Evolutionary conservation across 2,329 filamentous ascomycete species (phyloP).

Genomic region (Clonostachys rosea): DNA sequence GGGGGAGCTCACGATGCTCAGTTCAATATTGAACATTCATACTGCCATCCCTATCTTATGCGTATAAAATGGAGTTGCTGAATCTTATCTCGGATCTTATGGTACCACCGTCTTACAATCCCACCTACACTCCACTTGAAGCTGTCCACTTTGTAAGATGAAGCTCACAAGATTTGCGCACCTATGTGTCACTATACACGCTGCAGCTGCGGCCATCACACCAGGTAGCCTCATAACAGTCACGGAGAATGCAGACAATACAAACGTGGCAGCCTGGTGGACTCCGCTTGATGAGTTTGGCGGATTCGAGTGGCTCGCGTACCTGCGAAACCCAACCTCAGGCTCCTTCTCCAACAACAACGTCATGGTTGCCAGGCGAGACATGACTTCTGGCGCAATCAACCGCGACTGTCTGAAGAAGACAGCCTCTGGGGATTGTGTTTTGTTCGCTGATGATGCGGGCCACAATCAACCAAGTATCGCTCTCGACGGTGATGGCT

Average conservation of each 20-base stretch:
- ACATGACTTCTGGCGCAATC: conserved; percentile 8
- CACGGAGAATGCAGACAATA: conserved; percentile 10
- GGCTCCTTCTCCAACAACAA: conserved; percentile 14
- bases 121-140: too few species aligned
- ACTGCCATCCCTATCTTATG: too few species aligned
- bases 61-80: too few species aligned
- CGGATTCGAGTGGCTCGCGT: conserved; percentile 12
- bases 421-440: conserved; percentile 8
- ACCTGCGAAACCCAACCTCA: conserved; percentile 12
- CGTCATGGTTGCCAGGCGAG: conserved; percentile 14
- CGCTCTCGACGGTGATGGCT: conserved; percentile 14
- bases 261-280: conserved; percentile 16
- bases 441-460: conserved; percentile 11
- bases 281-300: conserved; percentile 14
- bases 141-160: too few species aligned
- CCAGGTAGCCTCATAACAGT: conserved; percentile 8
- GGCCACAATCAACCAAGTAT: conserved; percentile 14
- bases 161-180: too few species aligned
- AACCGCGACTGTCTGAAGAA: conserved; percentile 12
- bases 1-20: too few species aligned
- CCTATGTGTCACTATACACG: too few species aligned
- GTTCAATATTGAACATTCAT: too few species aligned
- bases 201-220: conserved; percentile 2
- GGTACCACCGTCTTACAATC: too few species aligned
- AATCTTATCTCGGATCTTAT: too few species aligned